Base-by-base conservation (phyloP, 1,139 yeast genomes). In the Candida sanyaensis region DNA sequence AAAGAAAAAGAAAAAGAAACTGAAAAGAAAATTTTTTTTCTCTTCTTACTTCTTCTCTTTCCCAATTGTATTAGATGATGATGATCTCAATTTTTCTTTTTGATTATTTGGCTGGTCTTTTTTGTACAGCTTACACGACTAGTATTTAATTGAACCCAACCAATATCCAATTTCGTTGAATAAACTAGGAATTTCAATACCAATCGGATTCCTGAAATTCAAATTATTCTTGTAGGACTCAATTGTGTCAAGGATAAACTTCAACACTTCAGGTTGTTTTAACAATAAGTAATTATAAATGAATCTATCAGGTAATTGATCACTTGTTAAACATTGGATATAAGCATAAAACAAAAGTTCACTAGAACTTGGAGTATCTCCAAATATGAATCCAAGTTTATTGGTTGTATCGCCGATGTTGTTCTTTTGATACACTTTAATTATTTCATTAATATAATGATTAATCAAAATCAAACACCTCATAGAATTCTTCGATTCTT, bases 401-500 rank as follows among this genome's bases (percentile, higher is more conserved):
- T 26, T 26, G 28, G 6, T 23, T 17, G 21, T 21, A 21, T 37
- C 30, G 4, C 28, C 51, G 17, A 54, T 52, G 5, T 55, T 32
- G 41, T 55, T 66, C 10, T 46, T 36, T 17, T 17, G 21, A 44
- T 57, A 60, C 5, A 68, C 45, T 9, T 58, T 54, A 5, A 55
- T 44, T 4, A 77, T 55, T 5, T 63, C 60, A 4, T 58, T 60
- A 26, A 78, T 57, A 37, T 66, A 66, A 13, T 61, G 63, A 38
- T 71, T 69, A 21, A 80, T 62, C 27, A 74, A 61, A 23, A 71
- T 63, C 53, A 84, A 59, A 48, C 87, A 80, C 52, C 69, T 72
- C 63, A 84, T 68, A 31, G 82, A 75, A 47, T 78, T 77, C 48
- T 75, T 69, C 2, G 85, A 71, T 54, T 80, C 83, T 55, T 75